These are phyloP conservation scores for Dionaea muscipula DNA, from an alignment of 179 eudicot species.

Conservation along the genomic window DNA sequence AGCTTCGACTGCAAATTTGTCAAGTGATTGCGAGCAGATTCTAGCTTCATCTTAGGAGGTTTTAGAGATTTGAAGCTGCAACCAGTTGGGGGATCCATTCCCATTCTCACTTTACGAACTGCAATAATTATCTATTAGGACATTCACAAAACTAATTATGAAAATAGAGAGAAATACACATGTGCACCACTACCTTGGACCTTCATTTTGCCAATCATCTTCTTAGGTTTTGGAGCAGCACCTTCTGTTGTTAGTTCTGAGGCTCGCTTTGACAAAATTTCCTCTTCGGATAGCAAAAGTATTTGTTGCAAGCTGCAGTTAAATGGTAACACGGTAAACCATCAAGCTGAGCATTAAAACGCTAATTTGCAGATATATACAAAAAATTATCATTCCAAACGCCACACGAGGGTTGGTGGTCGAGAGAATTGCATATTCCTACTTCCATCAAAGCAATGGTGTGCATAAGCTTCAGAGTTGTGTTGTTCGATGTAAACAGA, in stretches of 20 bases:
- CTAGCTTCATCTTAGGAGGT: constrained; percentile 51
- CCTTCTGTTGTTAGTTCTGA: constrained; percentile 56
- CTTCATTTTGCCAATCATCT: constrained; percentile 90
- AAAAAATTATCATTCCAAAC: too few species aligned
- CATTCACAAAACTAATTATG: not conserved
- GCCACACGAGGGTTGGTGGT: too few species aligned
- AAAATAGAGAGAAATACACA: not conserved
- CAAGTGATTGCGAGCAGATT: constrained; percentile 36
- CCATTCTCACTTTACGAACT: constrained; percentile 96
- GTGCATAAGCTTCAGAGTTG: too few species aligned
- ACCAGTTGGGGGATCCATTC: constrained; percentile 81
- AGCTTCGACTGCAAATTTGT: constrained; percentile 47
- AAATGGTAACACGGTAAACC: not conserved
- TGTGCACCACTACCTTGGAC: constrained; percentile 60
- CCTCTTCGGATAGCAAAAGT: constrained; percentile 86
- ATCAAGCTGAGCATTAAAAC: not conserved
- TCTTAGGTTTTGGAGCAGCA: constrained; percentile 69
- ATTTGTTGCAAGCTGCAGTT: constrained; percentile 55
- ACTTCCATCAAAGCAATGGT: too few species aligned
- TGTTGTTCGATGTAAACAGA: too few species aligned
- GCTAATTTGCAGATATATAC: not conserved
- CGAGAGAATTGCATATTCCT: too few species aligned
- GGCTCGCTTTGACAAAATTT: constrained; percentile 50
- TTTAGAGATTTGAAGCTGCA: constrained; percentile 57
- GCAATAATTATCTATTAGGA: constrained; percentile 22